Conservation (phyloP, 352 stramenopile species). For the Phytophthora brassicae region DNA sequence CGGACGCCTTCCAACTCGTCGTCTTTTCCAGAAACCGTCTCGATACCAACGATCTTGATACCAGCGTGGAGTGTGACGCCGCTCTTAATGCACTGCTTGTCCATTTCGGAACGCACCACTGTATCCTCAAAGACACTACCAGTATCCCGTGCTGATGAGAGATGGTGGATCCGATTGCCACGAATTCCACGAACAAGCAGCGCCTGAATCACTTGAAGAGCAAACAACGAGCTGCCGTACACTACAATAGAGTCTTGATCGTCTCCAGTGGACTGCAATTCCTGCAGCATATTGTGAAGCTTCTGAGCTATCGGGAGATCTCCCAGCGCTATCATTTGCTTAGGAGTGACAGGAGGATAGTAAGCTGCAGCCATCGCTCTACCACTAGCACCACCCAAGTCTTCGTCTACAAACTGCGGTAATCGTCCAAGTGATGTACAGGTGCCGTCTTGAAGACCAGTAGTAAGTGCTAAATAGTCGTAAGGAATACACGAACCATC, state of each 20-base stretch:
- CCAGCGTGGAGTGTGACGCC: conserved; percentile 46
- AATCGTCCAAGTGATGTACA: conserved; percentile 44
- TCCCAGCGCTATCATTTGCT: conserved; percentile 30
- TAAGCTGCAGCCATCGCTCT: conserved; percentile 23
- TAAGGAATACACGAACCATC: conserved; percentile 85
- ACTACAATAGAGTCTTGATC: conserved; percentile 45
- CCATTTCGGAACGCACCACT: conserved; percentile 57
- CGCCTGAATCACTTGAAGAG: conserved; percentile 64
- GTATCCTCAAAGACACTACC: conserved; percentile 59
- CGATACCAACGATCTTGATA: conserved; percentile 50
- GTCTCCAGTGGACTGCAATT: conserved; percentile 4
- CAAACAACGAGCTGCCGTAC: conserved; percentile 65
- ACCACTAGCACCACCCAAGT: conserved; percentile 10
- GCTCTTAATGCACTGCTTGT: conserved; percentile 46
- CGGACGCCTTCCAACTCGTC: conserved; percentile 52
- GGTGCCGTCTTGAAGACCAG: conserved; percentile 67
- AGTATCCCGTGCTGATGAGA: conserved; percentile 47
- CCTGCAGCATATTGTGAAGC: conserved; percentile 20
- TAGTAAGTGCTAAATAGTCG: conserved; percentile 80
- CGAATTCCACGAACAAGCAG: conserved; percentile 45
- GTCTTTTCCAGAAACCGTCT: conserved; percentile 27
- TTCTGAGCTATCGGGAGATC: conserved; percentile 25
- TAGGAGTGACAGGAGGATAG: conserved; percentile 23
- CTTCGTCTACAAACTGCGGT: conserved; percentile 46
- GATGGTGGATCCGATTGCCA: conserved; percentile 50